Evolutionary conservation across 805 yeast genomes (phyloP).

Genomic region (Sugiyamaella chiloensis): DNA sequence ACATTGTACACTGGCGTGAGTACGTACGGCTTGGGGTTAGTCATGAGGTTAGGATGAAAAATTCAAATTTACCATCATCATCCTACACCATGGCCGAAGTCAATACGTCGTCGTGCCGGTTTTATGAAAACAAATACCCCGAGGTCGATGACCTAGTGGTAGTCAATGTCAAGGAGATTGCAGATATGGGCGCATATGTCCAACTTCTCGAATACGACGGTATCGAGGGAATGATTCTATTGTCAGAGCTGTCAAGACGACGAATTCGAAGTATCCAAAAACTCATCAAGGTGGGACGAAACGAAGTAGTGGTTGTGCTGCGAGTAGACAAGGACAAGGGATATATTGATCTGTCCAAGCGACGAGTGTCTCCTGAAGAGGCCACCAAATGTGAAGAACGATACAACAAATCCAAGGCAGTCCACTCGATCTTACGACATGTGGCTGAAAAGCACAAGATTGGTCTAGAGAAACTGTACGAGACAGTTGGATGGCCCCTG

Average conservation of each 20-base stretch:
- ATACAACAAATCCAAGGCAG: conserved; percentile 94
- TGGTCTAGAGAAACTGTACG: conserved; percentile 80
- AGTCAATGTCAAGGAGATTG: conserved; percentile 88
- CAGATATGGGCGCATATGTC: conserved; percentile 98
- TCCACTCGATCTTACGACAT: conserved; percentile 96
- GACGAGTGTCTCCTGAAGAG: conserved; percentile 97
- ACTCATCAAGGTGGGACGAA: conserved; percentile 95
- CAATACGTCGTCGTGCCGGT: conserved; percentile 77
- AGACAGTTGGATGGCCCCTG: conserved; percentile 94
- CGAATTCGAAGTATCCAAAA: conserved; percentile 98
- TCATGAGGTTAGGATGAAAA: conserved; percentile 7
- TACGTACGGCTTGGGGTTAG: conserved; percentile 1
- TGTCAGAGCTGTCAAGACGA: conserved; percentile 95
- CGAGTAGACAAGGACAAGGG: conserved; percentile 99
- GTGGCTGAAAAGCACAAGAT: conserved; percentile 95
- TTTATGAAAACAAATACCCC: conserved; percentile 96
- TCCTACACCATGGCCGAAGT: conserved; percentile 23
- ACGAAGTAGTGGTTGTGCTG: conserved; percentile 95
- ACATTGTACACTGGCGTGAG: too few species aligned
- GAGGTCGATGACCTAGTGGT: conserved; percentile 98
- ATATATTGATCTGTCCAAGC: conserved; percentile 93
- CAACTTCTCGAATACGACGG: conserved; percentile 94
- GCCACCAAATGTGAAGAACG: conserved; percentile 96
- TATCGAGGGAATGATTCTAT: conserved; percentile 96
- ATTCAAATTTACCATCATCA: not conserved